Conservation (phyloP, 208 protist species). For the Trichomonas vaginalis region DNA sequence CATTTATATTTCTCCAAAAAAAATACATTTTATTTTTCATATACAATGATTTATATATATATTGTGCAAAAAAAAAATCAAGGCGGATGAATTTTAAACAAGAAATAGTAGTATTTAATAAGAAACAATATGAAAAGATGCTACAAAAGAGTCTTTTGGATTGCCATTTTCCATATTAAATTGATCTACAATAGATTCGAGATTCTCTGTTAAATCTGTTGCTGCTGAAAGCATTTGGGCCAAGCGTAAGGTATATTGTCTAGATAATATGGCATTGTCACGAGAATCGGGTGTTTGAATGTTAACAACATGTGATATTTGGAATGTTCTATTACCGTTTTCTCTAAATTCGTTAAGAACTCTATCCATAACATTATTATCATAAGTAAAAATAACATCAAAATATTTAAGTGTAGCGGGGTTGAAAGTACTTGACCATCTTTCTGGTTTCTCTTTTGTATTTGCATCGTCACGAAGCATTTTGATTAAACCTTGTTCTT, state of each 20-base stretch:
- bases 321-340: not conserved
- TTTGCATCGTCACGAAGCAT: not conserved
- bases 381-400: slow-evolving; percentile 12
- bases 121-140: not conserved
- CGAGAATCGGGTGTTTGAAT: not conserved
- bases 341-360: not conserved
- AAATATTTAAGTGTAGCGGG: not conserved
- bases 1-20: too few species aligned
- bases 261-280: not conserved
- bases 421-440: not conserved
- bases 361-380: not conserved
- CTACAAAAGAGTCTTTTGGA: too few species aligned
- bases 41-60: too few species aligned
- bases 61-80: too few species aligned
- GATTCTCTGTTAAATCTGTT: not conserved
- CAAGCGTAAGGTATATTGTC: not conserved
- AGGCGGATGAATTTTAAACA: too few species aligned
- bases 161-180: not conserved
- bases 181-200: not conserved
- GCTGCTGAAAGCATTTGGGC: not conserved
- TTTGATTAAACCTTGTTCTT: not conserved
- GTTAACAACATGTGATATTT: not conserved
- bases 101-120: not conserved
- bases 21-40: too few species aligned
- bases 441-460: not conserved